These are phyloP conservation scores for Penicillium argentinense DNA, from an alignment of 495 filamentous ascomycete species.

Conservation along the genomic window DNA sequence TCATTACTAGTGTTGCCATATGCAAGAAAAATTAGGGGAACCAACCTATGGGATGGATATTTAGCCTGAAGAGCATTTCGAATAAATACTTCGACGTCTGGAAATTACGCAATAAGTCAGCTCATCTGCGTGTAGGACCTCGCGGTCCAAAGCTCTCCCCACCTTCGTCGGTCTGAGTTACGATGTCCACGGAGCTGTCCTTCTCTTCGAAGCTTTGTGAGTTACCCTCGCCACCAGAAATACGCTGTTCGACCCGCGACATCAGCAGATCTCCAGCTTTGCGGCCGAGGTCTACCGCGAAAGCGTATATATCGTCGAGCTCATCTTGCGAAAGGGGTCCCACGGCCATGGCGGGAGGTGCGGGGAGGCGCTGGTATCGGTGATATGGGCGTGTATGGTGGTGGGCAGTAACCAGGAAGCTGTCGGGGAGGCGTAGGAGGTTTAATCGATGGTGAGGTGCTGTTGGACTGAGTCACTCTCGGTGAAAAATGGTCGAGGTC, in stretches of 20 bases:
- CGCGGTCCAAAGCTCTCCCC: too few relatives aligned
- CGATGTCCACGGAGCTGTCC: slow-evolving; percentile 68
- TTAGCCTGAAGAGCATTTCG: slow-evolving; percentile 49
- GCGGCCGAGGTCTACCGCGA: slow-evolving; percentile 63
- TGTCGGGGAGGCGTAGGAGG: background rate
- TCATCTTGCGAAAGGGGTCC: slow-evolving; percentile 35
- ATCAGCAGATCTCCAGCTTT: slow-evolving; percentile 61
- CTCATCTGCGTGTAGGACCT: too few relatives aligned
- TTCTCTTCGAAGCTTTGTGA: slow-evolving; percentile 48
- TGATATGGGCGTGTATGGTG: background rate
- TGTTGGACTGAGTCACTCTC: slow-evolving; percentile 16
- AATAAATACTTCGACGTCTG: slow-evolving; percentile 69
- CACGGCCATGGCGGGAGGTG: slow-evolving; percentile 13
- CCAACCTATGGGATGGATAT: slow-evolving; percentile 64
- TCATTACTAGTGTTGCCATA: too few relatives aligned
- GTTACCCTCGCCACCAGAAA: slow-evolving; percentile 20
- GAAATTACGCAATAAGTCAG: background rate
- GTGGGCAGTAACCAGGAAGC: background rate
- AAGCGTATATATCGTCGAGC: slow-evolving; percentile 62
- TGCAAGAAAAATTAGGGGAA: too few relatives aligned
- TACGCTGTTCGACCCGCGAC: slow-evolving; percentile 47
- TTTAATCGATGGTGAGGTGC: background rate
- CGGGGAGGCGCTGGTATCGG: background rate
- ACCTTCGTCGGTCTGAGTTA: slow-evolving; percentile 72
- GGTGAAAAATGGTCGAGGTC: slow-evolving; percentile 18